Percentiles rank a stretch among this genome's conserved stretches.
Evolutionary conservation across 1,284 basidiomycete genomes (phyloP).

Genomic region (Sporisorium exsertum): DNA sequence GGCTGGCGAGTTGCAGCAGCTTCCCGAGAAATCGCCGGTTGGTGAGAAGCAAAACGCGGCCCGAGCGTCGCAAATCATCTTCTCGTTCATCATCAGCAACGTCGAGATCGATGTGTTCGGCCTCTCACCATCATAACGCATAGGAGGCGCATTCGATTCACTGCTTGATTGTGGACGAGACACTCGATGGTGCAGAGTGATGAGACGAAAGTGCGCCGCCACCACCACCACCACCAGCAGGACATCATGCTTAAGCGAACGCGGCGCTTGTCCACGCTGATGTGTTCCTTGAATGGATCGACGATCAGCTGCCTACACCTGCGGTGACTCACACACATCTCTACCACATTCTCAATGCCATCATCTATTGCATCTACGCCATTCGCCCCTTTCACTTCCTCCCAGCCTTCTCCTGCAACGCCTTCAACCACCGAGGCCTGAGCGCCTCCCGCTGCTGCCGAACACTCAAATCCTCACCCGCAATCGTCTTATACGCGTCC

Average conservation of each 20-base stretch:
- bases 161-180: too few species aligned
- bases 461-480: constrained; percentile 15
- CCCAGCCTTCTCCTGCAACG: constrained; percentile 12
- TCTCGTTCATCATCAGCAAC: too few species aligned
- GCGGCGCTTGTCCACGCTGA: background rate
- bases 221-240: background rate
- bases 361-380: too few species aligned
- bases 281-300: background rate
- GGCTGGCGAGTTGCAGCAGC: too few species aligned
- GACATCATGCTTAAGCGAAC: background rate
- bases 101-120: too few species aligned
- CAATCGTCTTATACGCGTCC: constrained; percentile 30
- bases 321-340: background rate
- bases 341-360: background rate
- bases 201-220: background rate
- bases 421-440: constrained; percentile 47
- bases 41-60: too few species aligned
- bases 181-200: too few species aligned
- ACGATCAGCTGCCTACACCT: background rate
- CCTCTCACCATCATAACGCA: too few species aligned
- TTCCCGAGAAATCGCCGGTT: too few species aligned
- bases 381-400: too few species aligned
- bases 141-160: too few species aligned
- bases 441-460: constrained; percentile 32
- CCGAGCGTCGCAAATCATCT: too few species aligned